Conservation (phyloP, 2,329 filamentous ascomycete species). For the Apiospora rasikravindrae region DNA sequence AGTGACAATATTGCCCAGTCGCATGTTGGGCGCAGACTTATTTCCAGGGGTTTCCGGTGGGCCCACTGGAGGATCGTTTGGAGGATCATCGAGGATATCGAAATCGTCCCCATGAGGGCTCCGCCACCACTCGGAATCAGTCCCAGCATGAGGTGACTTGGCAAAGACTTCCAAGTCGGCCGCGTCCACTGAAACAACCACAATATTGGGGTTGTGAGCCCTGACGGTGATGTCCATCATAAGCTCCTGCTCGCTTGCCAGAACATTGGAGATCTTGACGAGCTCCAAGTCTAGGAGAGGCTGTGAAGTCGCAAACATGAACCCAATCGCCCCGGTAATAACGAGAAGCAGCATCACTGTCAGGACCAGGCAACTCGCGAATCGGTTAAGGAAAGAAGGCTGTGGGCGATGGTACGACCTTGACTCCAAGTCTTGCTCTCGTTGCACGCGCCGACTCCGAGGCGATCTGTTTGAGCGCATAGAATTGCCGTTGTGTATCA, state of each 20-base stretch:
- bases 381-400: conserved; percentile 70
- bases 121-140: conserved; percentile 65
- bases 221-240: conserved; percentile 91
- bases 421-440: conserved; percentile 65
- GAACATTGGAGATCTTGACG: conserved; percentile 82
- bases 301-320: conserved; percentile 91
- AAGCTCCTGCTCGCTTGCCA: conserved; percentile 92
- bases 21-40: conserved; percentile 76
- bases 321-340: conserved; percentile 82
- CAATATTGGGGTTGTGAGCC: conserved; percentile 91
- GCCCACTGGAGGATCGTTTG: conserved; percentile 49
- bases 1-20: conserved; percentile 84
- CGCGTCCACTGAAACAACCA: conserved; percentile 83
- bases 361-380: conserved; percentile 87
- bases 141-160: conserved; percentile 87
- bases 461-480: conserved; percentile 57
- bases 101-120: conserved; percentile 42
- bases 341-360: conserved; percentile 81
- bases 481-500: conserved; percentile 51
- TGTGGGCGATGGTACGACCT: conserved; percentile 65
- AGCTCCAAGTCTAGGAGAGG: conserved; percentile 81
- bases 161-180: conserved; percentile 94
- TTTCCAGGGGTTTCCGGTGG: conserved; percentile 60
- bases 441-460: conserved; percentile 57
- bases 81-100: conserved; percentile 43